These are phyloP conservation scores for Acidomyces sp. DNA, from an alignment of 495 filamentous ascomycete genomes.

Conservation along the genomic window DNA sequence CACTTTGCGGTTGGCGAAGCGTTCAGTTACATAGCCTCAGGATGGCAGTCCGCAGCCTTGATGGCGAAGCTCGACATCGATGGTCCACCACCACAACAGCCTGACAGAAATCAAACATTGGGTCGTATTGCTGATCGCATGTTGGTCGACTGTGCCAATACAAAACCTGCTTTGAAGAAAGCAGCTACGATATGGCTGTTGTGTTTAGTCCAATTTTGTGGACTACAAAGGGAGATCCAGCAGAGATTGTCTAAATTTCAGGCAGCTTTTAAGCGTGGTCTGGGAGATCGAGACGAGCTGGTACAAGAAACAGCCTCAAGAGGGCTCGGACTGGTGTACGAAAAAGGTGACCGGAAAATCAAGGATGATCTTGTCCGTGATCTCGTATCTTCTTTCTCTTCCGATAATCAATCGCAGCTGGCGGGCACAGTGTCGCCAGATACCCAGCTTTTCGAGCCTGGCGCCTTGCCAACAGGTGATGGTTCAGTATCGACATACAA, in stretches of 20 bases:
- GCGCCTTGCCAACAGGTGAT: conserved; percentile 79
- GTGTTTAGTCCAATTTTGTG: conserved; percentile 84
- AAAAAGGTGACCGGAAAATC: conserved; percentile 68
- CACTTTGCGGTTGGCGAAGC: conserved; percentile 87
- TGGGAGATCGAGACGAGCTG: conserved; percentile 78
- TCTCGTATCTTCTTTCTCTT: conserved; percentile 77
- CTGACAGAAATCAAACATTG: conserved; percentile 36
- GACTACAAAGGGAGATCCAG: conserved; percentile 57
- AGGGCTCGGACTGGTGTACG: conserved; percentile 79
- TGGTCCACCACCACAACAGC: conserved; percentile 23
- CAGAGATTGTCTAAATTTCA: conserved; percentile 64
- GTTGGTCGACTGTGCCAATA: conserved; percentile 57
- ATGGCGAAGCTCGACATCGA: conserved; percentile 50
- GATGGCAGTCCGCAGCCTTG: conserved; percentile 62
- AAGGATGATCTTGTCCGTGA: conserved; percentile 75
- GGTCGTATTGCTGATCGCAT: conserved; percentile 49
- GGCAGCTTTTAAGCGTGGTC: conserved; percentile 70
- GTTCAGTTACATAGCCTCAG: conserved; percentile 56
- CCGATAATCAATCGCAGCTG: conserved; percentile 50
- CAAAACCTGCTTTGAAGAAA: conserved; percentile 76
- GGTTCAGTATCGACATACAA: conserved; percentile 86
- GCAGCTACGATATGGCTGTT: conserved; percentile 88
- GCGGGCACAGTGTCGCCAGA: conserved; percentile 68
- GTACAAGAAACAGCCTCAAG: conserved; percentile 91
- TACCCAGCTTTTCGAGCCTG: conserved; percentile 89